Percentiles rank a stretch among this genome's conserved stretches.
Conservation (phyloP, 2,329 filamentous ascomycete genomes). For the Verticillium dahliae region DNA sequence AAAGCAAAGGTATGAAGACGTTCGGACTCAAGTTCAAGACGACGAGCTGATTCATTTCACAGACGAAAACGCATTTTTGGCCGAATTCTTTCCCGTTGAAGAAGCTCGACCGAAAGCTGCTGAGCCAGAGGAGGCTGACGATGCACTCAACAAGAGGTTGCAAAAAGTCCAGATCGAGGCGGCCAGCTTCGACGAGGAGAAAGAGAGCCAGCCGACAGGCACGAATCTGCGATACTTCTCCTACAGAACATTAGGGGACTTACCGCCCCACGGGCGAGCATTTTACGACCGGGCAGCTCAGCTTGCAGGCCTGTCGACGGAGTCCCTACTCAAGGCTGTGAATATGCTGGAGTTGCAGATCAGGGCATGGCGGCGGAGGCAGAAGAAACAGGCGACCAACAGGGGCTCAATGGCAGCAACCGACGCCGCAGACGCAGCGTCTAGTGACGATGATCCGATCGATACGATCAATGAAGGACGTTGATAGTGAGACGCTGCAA, state of each 20-base stretch:
- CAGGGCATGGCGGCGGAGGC: conserved; percentile 23
- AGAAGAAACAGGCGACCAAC: neutral
- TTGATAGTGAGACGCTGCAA: neutral
- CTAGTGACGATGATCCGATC: neutral
- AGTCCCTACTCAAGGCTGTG: conserved; percentile 25
- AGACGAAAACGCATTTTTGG: conserved; percentile 4
- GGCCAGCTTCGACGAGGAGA: neutral
- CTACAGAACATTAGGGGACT: conserved; percentile 18
- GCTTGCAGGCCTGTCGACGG: conserved; percentile 24
- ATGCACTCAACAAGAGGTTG: conserved; percentile 16
- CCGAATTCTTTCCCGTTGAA: conserved; percentile 28
- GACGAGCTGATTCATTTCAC: conserved; percentile 13
- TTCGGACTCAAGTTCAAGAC: conserved; percentile 13
- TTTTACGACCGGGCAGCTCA: conserved; percentile 27
- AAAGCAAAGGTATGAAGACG: conserved; percentile 21
- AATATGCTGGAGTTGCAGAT: conserved; percentile 30
- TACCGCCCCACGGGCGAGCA: conserved; percentile 20
- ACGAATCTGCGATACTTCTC: conserved; percentile 12
- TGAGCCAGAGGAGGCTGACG: conserved; percentile 15
- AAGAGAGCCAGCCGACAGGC: neutral
- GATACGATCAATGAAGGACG: neutral
- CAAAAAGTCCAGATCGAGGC: neutral
- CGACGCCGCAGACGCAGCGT: neutral
- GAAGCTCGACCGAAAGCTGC: conserved; percentile 11
- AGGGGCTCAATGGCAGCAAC: neutral